These are phyloP conservation scores for Fragaria iinumae DNA, from an alignment of 306 rosid species.

Conservation along the genomic window DNA sequence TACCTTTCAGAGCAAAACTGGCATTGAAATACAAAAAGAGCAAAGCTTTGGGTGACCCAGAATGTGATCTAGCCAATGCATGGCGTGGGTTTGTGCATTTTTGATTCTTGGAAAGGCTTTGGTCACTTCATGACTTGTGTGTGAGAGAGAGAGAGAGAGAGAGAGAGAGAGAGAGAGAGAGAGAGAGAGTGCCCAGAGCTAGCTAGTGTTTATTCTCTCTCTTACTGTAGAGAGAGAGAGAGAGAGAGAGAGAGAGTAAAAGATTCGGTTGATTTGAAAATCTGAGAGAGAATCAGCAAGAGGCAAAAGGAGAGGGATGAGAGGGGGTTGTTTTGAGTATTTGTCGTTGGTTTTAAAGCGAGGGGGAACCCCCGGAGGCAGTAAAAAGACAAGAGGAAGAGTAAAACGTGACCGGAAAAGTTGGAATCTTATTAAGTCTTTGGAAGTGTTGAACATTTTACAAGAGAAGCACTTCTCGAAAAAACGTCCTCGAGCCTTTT, in stretches of 20 bases:
- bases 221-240: background rate
- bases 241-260: background rate
- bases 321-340: background rate
- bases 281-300: background rate
- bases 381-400: conserved; percentile 51
- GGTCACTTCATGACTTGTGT: conserved; percentile 13
- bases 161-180: background rate
- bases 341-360: background rate
- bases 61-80: conserved; percentile 2
- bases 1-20: background rate
- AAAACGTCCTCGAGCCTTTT: conserved; percentile 30
- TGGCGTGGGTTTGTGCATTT: background rate
- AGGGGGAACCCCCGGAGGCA: conserved; percentile 34
- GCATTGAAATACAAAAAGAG: background rate
- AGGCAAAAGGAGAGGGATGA: background rate
- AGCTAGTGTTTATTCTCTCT: conserved; percentile 8
- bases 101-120: background rate
- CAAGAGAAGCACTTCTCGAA: conserved; percentile 46
- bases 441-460: conserved; percentile 36
- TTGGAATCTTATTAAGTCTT: conserved; percentile 41
- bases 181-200: background rate
- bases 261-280: conserved; percentile 9
- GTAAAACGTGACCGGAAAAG: conserved; percentile 40
- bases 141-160: background rate
- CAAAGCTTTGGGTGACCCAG: background rate